Percentiles rank a stretch among this genome's conserved stretches.
Conservation (phyloP, 1,139 yeast genomes). For the Candida dubliniensis region DNA sequence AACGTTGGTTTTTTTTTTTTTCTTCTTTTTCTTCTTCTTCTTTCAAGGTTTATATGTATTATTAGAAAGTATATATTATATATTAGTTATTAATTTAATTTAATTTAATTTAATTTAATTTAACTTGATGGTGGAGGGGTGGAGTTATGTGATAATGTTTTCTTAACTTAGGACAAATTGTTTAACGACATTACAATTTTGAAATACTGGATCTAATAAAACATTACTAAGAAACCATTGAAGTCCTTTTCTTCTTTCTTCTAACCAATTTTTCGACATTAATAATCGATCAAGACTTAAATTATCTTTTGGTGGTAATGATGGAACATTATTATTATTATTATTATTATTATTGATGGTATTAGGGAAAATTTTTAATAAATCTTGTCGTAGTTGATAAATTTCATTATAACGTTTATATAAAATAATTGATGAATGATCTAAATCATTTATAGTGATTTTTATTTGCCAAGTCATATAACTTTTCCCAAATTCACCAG, state of each 20-base stretch:
- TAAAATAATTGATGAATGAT: slow-evolving; percentile 49
- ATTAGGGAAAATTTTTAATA: slow-evolving; percentile 23
- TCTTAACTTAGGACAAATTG: slow-evolving; percentile 40
- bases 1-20: no score
- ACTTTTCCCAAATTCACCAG: slow-evolving; percentile 39
- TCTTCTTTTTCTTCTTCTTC: no score
- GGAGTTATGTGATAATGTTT: not conserved
- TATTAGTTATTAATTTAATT: not conserved
- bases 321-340: slow-evolving; percentile 59
- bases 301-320: slow-evolving; percentile 63
- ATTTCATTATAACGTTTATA: slow-evolving; percentile 70
- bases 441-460: slow-evolving; percentile 42
- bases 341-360: no score
- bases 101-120: not conserved
- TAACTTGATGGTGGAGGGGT: no score
- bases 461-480: slow-evolving; percentile 52
- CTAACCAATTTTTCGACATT: slow-evolving; percentile 51
- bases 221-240: slow-evolving; percentile 74
- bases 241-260: slow-evolving; percentile 61
- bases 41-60: not conserved
- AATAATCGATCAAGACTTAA: slow-evolving; percentile 50
- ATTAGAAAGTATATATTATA: not conserved
- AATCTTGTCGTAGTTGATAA: slow-evolving; percentile 42
- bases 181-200: slow-evolving; percentile 47
- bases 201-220: slow-evolving; percentile 61